Base-by-base conservation (phyloP, 2,329 filamentous ascomycete species). In the Endothia cerciana region DNA sequence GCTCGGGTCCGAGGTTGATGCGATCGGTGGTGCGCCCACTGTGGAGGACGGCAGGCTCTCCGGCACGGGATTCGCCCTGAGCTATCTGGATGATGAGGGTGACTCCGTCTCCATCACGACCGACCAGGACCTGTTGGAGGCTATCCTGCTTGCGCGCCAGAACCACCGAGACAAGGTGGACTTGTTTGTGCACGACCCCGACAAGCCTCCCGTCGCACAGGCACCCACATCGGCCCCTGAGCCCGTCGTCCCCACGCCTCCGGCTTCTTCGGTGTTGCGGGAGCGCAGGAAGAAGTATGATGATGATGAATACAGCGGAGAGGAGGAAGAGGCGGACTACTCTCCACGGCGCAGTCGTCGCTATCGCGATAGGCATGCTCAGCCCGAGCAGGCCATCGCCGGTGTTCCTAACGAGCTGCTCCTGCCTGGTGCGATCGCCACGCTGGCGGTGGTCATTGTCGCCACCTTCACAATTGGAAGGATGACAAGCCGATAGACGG, bases 101-200 rank as follows among this genome's bases (percentile, higher is more conserved):
- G 95, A 99, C 76, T 94, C 92, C 0, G 93, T 99, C 19, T 97
- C 94, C 49, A 97, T 99, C 76, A 99, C 95, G 13, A 97, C 94
- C 0, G 93, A 98, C 74, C 90, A 94, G 70, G 95, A 99, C 75
- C 85, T 99, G 51, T 80, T 95, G 2, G 95, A 99, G 78, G 93
- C 95, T 1, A 92, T 99, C 71, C 84, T 89, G 25, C 85, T 98
- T 36, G 92, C 94, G 4, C 90, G 92, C 67, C 89, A 91, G 66
- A 85, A 87, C 56, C 88, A 84, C 71, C 89, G 88, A 56, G 95
- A 98, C 72, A 99, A 99, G 84, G 95, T 99, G 25, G 95, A 99
- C 73, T 85, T 99, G 19, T 98, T 97, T 73, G 94, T 98, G 15
- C 95, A 99, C 76, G 91, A 99, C 73, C 94, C 94, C 0, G 88